Conservation (phyloP, 352 stramenopile species). For the Pythium myriotylum region DNA sequence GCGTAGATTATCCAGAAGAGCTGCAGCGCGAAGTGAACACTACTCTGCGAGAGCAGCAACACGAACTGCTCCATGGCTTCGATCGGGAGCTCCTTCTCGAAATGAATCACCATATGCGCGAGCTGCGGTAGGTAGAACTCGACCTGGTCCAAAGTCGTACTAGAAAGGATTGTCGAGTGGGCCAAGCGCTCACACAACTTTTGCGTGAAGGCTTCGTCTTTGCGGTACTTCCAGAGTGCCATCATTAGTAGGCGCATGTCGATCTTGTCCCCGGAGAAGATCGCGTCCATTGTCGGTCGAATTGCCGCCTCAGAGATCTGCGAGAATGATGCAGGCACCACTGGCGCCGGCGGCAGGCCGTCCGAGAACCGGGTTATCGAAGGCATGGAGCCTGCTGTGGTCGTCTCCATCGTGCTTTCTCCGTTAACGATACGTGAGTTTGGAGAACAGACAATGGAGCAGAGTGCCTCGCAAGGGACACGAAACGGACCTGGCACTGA, state of each 20-base stretch:
- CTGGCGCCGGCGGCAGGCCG: neutral
- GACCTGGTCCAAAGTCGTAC: conserved; percentile 66
- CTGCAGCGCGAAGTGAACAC: conserved; percentile 80
- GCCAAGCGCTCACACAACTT: conserved; percentile 66
- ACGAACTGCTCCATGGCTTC: conserved; percentile 82
- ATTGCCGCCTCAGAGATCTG: conserved; percentile 15
- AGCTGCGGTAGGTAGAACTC: conserved; percentile 85
- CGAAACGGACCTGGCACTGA: too few relatives aligned
- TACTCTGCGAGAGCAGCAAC: conserved; percentile 71
- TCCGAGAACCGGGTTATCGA: neutral
- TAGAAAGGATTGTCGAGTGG: conserved; percentile 43
- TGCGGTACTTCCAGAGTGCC: conserved; percentile 73
- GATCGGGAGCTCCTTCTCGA: conserved; percentile 79
- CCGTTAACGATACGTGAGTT: neutral
- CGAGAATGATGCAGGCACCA: conserved; percentile 11
- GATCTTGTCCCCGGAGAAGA: conserved; percentile 54
- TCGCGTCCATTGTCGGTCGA: conserved; percentile 25
- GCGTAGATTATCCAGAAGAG: conserved; percentile 88
- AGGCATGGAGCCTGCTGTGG: neutral
- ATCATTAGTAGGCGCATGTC: conserved; percentile 76
- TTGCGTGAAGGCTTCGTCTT: conserved; percentile 55
- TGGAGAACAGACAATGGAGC: neutral
- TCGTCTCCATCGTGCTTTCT: too few relatives aligned
- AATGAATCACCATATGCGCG: conserved; percentile 82
- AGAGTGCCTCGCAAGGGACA: too few relatives aligned